Base-by-base conservation (phyloP, 2,329 filamentous ascomycete species). In the Neonectria hederae region DNA sequence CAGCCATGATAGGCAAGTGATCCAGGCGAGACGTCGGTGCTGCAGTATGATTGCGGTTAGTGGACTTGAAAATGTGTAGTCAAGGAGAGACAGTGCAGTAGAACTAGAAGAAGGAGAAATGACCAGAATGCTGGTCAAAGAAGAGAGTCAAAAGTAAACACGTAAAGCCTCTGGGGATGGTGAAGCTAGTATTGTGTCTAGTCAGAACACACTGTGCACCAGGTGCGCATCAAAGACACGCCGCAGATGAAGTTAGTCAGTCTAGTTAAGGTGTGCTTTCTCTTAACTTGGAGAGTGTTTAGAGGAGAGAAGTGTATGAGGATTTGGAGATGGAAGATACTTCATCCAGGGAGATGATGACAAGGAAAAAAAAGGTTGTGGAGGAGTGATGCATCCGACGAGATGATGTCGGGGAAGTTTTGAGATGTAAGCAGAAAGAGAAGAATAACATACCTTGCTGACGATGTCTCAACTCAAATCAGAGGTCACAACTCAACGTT, bases 401-500 rank as follows among this genome's bases (percentile, higher is more conserved):
- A 46, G 11, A 30, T 21, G 22, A 28, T 40, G 28, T 19, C 55
- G 46, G n/a, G 10, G 30, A 28, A 3, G n/a, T 14, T 14, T 32
- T 14, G 10, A 6, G 38, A 38, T n/a, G 17, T n/a, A 28, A 24
- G 9, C 22, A 32, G 13, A 46, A 28, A 10, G 21, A 59, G 10
- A 46, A 22, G 22, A 19, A 22, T 24, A 40, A 60, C 61, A n/a
- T 61, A 67, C 68, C 65, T 55, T 42, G 22, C 22, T 22, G 48
- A 46, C 32, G 48, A 55, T 45, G 40, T 54, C 52, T 40, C 52
- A 35, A 57, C 24, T 24, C 48, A 59, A 43, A 51, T 38, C 26
- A 68, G 55, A 57, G 59, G 38, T 24, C 21, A 62, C 62, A 68
- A 60, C 66, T 63, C 54, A n/a, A 60, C 30, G 66, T 26, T 69